Base-by-base conservation (phyloP, 2,329 filamentous ascomycete genomes). In the Huntiella moniliformis region DNA sequence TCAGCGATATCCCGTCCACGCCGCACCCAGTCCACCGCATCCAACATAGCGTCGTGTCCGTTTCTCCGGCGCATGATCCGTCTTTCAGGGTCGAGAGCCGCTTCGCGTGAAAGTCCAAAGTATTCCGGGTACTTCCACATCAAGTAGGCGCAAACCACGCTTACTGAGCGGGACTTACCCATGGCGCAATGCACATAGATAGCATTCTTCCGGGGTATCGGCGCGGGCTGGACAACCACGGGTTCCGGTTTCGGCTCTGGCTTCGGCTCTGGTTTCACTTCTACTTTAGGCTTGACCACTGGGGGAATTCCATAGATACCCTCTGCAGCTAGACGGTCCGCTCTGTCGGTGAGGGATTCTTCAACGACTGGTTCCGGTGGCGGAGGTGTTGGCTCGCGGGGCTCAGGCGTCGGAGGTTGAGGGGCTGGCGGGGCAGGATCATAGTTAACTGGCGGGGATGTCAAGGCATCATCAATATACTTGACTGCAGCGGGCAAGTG, bases 131-230 rank as follows among this genome's bases (percentile, higher is more conserved):
- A 68, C 54, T 71, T 73, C 61, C 73, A 77, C 52, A 96, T 79
- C 43, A 96, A 67, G 61, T 87, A 96, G 51, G 91, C 88, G 48
- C 92, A 72, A 46, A 84, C 72, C 53, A 83, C 74, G 31, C 85
- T 79, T 53, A 88, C 82, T 41, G 88, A 96, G 49, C 91, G 82
- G 32, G 87, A 95, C 63, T 92, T 93, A 45, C 91, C 91, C 77
- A 94, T 94, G 16, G 86, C 88, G 69, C 91, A 94, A 63, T 72
- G 68, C 7, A 77, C 71, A 47, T 69, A 70, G 22, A 77, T 70
- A 11, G 62, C 69, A 16, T 49, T 49, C 11, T 45, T 45, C 11
- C 42, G 35, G 4, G 47, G 38, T 31, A 40, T 32, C 28, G 44
- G 38, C 8, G 31, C n/a, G 11, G 31, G 36, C 6, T 16, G 11